Evolutionary conservation across 2,329 filamentous ascomycete genomes (phyloP), one percentile per base, ranked within the genome.

Genomic region (Samsoniella hepiali): DNA sequence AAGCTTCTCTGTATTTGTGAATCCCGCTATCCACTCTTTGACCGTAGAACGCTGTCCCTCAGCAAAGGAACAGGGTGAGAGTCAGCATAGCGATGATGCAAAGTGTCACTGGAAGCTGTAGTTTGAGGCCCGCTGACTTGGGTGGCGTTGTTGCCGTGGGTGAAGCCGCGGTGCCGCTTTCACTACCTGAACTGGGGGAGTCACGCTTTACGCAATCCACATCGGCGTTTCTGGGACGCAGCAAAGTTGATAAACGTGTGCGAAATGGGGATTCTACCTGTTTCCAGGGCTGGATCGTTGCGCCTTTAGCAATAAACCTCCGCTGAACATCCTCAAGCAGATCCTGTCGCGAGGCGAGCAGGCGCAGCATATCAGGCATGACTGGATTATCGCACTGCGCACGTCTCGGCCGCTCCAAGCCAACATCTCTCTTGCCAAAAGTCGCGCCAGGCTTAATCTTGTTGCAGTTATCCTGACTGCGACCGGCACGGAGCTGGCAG

Each of bases 391-490:
- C 74, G 49, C 74, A 76, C 36, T 74, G 68, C 29, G 72, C 69
- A 42, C 68, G 64, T 57, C 68, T 67, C 15, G 56, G 56, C 6
- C 67, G 49, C 11, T 15, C 56, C 3, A 67, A 64, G 44, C 62
- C 63, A 56, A 68, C 66, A 62, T 58, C 71, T 58, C 72, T 65
- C 69, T 76, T 79, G 15, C 69, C 65, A 44, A 75, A 70, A 53
- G 74, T 71, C n/a, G 78, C 64, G 31, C 76, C 77, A 2, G 74
- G 67, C 5, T 71, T 72, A 0, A 76, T 74, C 34, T 69, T 70
- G 34, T 73, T 73, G 70, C 84, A 85, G 69, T 83, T 84, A 68
- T 83, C 78, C 72, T 86, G 78, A 32, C 79, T 76, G 49, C 84
- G 76, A 8, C 76, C 82, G 1, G 79, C 82, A 13, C 83, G 76